phyloP scores from a whole-genome alignment of 1,139 yeast species.

The Candida smagusa region DNA sequence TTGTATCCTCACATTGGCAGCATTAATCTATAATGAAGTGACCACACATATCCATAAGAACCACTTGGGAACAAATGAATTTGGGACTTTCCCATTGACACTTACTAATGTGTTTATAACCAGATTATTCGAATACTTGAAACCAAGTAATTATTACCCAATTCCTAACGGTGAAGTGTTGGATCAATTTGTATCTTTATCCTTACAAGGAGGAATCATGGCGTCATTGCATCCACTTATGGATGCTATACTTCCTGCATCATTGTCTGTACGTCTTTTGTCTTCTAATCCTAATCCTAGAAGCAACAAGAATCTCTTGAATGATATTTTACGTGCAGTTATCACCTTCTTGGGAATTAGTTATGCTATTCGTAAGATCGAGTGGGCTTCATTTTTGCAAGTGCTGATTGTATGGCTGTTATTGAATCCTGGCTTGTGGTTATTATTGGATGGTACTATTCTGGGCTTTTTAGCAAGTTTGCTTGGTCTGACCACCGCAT shows the following conservation, averaged over 20 bases:
- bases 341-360: conserved; percentile 81
- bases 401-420: conserved; percentile 74
- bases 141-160: conserved; percentile 16
- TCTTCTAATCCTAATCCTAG: conserved; percentile 26
- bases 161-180: conserved; percentile 8
- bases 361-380: conserved; percentile 76
- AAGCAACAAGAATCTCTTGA: conserved; percentile 27
- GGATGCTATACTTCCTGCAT: conserved; percentile 47
- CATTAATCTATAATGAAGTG: conserved; percentile 49
- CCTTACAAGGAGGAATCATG: conserved; percentile 56
- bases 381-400: conserved; percentile 76
- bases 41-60: conserved; percentile 50
- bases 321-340: conserved; percentile 51
- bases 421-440: conserved; percentile 78
- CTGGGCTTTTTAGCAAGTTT: conserved; percentile 58
- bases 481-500: conserved; percentile 37
- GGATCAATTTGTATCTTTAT: conserved; percentile 28
- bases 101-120: conserved; percentile 33
- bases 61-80: conserved; percentile 22
- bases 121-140: conserved; percentile 28
- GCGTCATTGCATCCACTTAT: conserved; percentile 62
- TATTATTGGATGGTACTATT: conserved; percentile 70
- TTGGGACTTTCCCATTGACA: conserved; percentile 24
- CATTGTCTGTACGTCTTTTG: conserved; percentile 21
- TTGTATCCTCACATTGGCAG: conserved; percentile 38